phyloP scores from a whole-genome alignment of 768 basidiomycete genomes.

The Saitozyma sp. region DNA sequence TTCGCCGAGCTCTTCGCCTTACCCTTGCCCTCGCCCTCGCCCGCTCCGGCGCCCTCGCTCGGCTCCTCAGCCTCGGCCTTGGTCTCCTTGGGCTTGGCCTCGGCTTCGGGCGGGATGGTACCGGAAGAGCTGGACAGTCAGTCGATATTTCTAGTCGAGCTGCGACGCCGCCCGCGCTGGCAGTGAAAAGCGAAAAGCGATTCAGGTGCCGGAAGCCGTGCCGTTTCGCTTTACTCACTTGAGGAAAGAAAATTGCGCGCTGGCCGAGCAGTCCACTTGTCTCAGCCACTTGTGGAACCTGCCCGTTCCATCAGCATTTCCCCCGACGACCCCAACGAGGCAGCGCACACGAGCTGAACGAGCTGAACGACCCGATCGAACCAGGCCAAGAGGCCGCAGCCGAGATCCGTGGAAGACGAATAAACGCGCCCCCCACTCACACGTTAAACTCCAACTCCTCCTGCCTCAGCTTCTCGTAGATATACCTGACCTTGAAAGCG shows the following conservation, averaged over 20 bases:
- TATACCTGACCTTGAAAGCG: constrained; percentile 77
- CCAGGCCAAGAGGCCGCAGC: not conserved
- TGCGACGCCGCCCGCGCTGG: not conserved
- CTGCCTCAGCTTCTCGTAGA: constrained; percentile 81
- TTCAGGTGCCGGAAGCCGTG: not conserved
- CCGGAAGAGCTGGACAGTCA: constrained; percentile 67
- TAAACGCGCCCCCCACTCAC: constrained; percentile 57
- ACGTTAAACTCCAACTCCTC: constrained; percentile 76
- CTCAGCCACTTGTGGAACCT: constrained; percentile 49
- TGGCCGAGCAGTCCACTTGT: constrained; percentile 34
- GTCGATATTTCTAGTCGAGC: too few species aligned
- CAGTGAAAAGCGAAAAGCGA: not conserved
- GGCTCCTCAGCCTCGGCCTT: constrained; percentile 56
- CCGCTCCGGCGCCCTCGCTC: constrained; percentile 19
- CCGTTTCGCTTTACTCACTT: constrained; percentile 63
- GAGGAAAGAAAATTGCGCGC: constrained; percentile 65
- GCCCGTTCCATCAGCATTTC: constrained; percentile 1
- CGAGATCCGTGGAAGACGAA: not conserved
- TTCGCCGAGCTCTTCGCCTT: constrained; percentile 14
- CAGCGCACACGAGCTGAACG: not conserved
- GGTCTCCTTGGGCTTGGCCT: constrained; percentile 57
- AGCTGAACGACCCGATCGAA: not conserved
- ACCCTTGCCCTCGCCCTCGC: constrained; percentile 7
- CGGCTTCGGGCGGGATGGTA: constrained; percentile 68
- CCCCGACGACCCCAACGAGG: constrained; percentile 1